Conservation (phyloP, 805 yeast species). For the Schwanniomyces vanrijiae region DNA sequence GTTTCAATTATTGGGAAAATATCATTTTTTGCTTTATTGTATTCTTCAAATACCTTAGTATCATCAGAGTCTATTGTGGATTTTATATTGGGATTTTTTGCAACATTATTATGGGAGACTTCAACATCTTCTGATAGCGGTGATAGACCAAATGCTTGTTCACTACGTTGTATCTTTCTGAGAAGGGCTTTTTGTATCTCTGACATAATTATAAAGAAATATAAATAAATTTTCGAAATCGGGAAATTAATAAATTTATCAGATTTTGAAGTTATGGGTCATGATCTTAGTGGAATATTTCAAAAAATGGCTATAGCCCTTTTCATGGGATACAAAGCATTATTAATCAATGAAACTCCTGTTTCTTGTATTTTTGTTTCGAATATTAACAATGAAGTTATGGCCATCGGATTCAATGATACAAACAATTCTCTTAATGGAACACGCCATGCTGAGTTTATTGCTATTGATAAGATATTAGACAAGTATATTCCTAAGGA, state of each 20-base stretch:
- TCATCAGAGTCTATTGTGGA: background rate
- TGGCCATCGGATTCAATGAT: constrained; percentile 80
- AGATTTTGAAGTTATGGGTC: background rate
- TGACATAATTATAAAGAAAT: constrained; percentile 18
- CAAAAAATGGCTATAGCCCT: constrained; percentile 33
- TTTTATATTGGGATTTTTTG: background rate
- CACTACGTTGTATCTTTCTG: constrained; percentile 22
- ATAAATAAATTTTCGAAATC: background rate
- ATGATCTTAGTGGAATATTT: constrained; percentile 21
- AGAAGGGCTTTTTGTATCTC: constrained; percentile 28
- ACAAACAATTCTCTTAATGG: constrained; percentile 86
- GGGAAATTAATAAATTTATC: background rate
- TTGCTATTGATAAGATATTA: constrained; percentile 59
- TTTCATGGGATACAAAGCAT: constrained; percentile 40
- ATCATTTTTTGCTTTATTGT: constrained; percentile 8
- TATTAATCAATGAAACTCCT: constrained; percentile 39
- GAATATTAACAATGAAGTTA: constrained; percentile 40
- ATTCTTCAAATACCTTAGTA: background rate
- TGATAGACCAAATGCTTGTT: constrained; percentile 19
- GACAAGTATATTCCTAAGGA: constrained; percentile 14
- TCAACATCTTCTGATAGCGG: constrained; percentile 16
- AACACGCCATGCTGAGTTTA: constrained; percentile 89
- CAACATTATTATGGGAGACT: background rate
- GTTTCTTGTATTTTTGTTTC: constrained; percentile 39
- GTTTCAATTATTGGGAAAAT: constrained; percentile 18